Evolutionary conservation across 164 flowering plant species (phyloP), one percentile per base, ranked within the genome.

Genomic region (Vitis rotundifolia): DNA sequence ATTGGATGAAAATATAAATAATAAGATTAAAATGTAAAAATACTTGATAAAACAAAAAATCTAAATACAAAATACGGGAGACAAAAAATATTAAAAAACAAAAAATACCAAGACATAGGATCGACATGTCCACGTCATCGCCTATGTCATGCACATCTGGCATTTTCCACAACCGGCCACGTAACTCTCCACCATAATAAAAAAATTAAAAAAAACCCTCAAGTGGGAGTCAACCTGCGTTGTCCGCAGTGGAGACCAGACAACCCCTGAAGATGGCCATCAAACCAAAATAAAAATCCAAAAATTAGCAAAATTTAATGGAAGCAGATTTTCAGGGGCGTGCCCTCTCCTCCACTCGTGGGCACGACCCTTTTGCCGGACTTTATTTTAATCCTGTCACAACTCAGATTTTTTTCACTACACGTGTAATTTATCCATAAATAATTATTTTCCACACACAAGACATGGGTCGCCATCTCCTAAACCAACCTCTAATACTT

Each of bases 241-340:
- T 22, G 26, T 22, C 26, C 0, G 26, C 26, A 22, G 26, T 63
- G 49, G 31, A 49, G 53, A 37, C 44, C 44, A 37, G 44, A 37
- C 44, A 37, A 37, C 44, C 44, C 44, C 44, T 37, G 44, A 37
- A 37, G 7, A 3, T 37, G 7, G 44, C 44, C 61, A 49, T 10
- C 47, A 15, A 63, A 58, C 15, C 59, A 11, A 63, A 52, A 55
- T 79, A n/a, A 59, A 15, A 10, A 59, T n/a, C 11, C 26, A 3
- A 16, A 22, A 37, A 29, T 29, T 47, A 58, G 1, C 9, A 73
- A 57, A 49, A 26, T 53, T 31, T 11, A 60, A 74, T 62, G 62
- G 7, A 79, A 76, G 47, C 81, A 29, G 75, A 74, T 68, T 74
- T 74, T 71, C 52, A 79, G 81, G 81, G 74, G 61, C 71, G 71